Conservation (phyloP, 2,329 filamentous ascomycete genomes). For the Fusarium phyllophilum region DNA sequence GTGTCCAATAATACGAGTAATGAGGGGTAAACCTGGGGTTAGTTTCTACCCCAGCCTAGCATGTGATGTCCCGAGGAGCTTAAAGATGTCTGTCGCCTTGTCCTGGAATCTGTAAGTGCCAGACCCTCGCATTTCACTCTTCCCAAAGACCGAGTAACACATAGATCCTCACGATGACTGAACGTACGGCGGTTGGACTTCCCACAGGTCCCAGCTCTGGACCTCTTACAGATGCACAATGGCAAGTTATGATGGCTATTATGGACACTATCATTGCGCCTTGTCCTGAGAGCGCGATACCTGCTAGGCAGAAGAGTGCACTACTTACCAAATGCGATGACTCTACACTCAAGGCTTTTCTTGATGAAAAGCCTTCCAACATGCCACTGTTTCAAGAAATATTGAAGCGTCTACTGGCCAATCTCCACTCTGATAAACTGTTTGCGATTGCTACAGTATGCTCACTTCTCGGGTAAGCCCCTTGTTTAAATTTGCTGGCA, state of each 20-base stretch:
- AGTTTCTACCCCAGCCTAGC: not conserved
- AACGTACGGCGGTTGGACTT: not conserved
- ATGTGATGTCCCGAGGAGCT: not conserved
- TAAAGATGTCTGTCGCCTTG: not conserved
- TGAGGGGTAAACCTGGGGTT: not conserved
- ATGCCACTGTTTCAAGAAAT: not conserved
- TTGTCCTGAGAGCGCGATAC: not conserved
- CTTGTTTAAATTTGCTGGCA: fast-evolving
- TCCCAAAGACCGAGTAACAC: fast-evolving
- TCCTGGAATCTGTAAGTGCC: not conserved
- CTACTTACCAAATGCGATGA: not conserved
- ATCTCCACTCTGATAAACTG: not conserved
- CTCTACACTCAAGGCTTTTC: not conserved
- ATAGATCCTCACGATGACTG: not conserved
- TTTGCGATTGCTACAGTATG: not conserved
- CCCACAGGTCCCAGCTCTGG: not conserved
- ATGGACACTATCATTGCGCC: not conserved
- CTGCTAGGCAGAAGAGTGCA: not conserved
- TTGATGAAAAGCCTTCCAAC: not conserved
- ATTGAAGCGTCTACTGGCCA: not conserved
- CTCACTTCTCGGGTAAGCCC: not conserved
- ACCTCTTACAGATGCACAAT: not conserved
- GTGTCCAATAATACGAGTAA: not conserved
- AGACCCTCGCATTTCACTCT: too few relatives aligned
- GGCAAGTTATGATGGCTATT: not conserved